Base-by-base conservation (phyloP, 2,329 filamentous ascomycete genomes). In the Juglanconis juglandina region DNA sequence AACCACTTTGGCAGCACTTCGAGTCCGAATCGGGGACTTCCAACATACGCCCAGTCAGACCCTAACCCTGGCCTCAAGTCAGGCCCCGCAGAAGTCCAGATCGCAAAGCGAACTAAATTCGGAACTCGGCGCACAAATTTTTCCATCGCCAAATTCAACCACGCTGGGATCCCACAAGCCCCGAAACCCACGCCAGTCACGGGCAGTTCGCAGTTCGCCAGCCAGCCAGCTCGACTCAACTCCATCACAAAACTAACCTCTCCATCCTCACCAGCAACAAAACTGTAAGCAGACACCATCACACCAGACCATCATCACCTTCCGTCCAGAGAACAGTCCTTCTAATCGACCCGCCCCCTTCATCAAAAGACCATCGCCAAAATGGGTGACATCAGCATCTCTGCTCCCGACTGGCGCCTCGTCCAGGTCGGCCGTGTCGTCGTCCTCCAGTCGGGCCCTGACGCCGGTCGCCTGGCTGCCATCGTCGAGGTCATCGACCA, bases 401-500 rank as follows among this genome's bases (percentile, higher is more conserved):
- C 88, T 82, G 82, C 87, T 79, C 89, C 90, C 76, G 85, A 87
- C 79, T 96, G 92, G 92, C 93, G 93, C 85, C 86, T 92, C 81
- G 93, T 99, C 79, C 93, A 99, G 89, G 91, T 97, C 80, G 95
- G 95, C 88, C 92, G 95, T 78, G 88, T 99, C 76, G 89, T 96
- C 78, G 87, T 96, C 79, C 88, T 98, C 83, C 89, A 91, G 80
- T 82, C 86, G 76, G 90, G 92, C 76, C 87, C 88, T 72, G 90
- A 82, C 83, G 82, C 84, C 71, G 93, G 93, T 83, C 91, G 91
- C 78, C 87, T 98, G 73, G 96, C 93, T 74, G 84, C 88, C 74
- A 94, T 99, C 76, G 92, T 96, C 81, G 94, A 99, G 88, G 98
- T 99, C 81, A 95, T 99, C 83, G 95, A 99, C 84, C 94, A 99